Evolutionary conservation across 2,329 filamentous ascomycete genomes (phyloP), one percentile per base, ranked within the genome.

Genomic region (Xylariaceae sp.): DNA sequence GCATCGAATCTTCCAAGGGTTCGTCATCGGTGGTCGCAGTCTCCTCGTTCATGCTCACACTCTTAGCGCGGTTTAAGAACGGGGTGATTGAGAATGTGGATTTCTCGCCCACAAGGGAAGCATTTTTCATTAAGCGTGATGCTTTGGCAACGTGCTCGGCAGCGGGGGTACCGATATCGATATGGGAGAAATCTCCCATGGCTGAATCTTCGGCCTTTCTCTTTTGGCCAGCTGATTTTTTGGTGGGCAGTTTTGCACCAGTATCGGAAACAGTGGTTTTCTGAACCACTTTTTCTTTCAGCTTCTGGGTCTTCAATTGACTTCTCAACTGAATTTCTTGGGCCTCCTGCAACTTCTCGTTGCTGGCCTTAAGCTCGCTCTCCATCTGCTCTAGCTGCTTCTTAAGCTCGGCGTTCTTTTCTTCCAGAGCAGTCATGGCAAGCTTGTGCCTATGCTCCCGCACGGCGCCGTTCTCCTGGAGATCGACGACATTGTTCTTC

Each of bases 51-150:
- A 80, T 71, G 64, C 79, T 87, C 60, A 80, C 70, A 4, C 73
- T 78, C 73, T 81, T 85, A 30, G 84, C 87, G 54, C 88, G 85
- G 73, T 92, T 96, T 62, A 97, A 79, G 77, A 96, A 97, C 0
- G 93, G 93, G 0, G 93, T 97, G 64, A 97, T 91, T 3, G 92
- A 96, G 73, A 97, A 97, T 2, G 83, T 87, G 0, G 92, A 97
- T 73, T 96, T 97, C 70, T 96, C 90, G 35, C 89, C 91, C 4
- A 89, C 78, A 57, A 77, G 73, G 52, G 77, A 80, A 57, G 80
- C 77, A 71, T 85, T 87, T 73, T 87, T 88, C 61, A 75, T 67
- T 39, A 72, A 71, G 48, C 76, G 76, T 64, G 57, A 70, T 66
- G 55, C 74, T 70, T 60, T 75, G 62, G 53, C 77, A 71, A 48